These are phyloP conservation scores for Botrytis cinerea DNA, from an alignment of 2,329 filamentous ascomycete species.

Conservation along the genomic window DNA sequence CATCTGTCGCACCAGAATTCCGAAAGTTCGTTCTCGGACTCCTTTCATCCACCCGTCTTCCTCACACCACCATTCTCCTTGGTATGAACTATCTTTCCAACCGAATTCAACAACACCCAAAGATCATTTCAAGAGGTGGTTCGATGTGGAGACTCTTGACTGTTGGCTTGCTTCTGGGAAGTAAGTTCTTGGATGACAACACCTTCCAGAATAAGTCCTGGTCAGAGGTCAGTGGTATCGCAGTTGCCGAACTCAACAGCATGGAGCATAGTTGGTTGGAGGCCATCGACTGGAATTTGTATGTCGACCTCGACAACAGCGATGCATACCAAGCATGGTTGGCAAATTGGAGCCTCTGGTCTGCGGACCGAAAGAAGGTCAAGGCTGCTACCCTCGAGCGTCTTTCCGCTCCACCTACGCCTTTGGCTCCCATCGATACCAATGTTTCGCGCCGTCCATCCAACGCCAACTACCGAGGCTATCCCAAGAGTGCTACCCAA, in stretches of 20 bases:
- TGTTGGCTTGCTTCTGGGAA: conserved; percentile 67
- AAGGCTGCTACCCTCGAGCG: conserved; percentile 43
- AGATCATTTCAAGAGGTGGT: conserved; percentile 49
- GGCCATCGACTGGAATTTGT: conserved; percentile 67
- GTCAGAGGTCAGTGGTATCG: conserved; percentile 74
- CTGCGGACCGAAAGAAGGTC: conserved; percentile 47
- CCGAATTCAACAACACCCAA: conserved; percentile 59
- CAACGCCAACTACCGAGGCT: conserved; percentile 47
- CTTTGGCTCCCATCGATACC: conserved; percentile 57
- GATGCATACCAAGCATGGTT: conserved; percentile 66
- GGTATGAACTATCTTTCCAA: conserved; percentile 69
- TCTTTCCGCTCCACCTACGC: conserved; percentile 40
- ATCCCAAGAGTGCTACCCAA: conserved; percentile 48
- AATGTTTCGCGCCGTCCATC: conserved; percentile 53
- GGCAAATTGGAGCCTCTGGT: conserved; percentile 66
- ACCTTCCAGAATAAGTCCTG: conserved; percentile 78
- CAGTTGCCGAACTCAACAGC: conserved; percentile 65
- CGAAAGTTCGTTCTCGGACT: conserved; percentile 75
- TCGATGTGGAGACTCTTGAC: conserved; percentile 70
- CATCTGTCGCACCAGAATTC: conserved; percentile 62
- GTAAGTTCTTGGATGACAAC: conserved; percentile 78
- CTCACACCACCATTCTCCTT: conserved; percentile 70
- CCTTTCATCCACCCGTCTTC: conserved; percentile 69
- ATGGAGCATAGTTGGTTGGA: conserved; percentile 70
- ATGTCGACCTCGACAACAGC: conserved; percentile 64